phyloP scores from a whole-genome alignment of 1,139 yeast genomes.

The Diutina siamensis region DNA sequence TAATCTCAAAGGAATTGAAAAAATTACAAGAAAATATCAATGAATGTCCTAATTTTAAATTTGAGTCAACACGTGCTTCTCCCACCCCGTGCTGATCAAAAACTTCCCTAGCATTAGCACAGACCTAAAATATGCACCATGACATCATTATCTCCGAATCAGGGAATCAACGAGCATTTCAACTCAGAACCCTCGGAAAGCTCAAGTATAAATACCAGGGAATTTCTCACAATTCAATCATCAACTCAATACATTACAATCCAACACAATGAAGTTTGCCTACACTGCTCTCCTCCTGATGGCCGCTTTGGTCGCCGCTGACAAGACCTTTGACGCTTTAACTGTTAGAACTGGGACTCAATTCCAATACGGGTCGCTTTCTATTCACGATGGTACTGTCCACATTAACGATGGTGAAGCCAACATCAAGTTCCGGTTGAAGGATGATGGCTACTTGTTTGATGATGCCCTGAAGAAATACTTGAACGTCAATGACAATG shows the following conservation, averaged over 20 bases:
- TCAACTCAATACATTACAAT: background rate
- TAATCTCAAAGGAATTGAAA: too few relatives aligned
- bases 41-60: too few relatives aligned
- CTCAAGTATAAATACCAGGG: too few relatives aligned
- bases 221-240: background rate
- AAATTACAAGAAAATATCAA: too few relatives aligned
- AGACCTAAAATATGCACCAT: background rate
- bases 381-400: background rate
- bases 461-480: background rate
- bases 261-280: background rate
- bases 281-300: slow-evolving; percentile 11
- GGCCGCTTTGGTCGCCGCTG: slow-evolving; percentile 16
- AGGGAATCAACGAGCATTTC: too few relatives aligned
- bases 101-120: background rate
- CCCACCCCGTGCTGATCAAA: too few relatives aligned
- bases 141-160: too few relatives aligned
- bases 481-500: background rate
- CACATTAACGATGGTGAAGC: background rate
- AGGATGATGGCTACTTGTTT: slow-evolving; percentile 4
- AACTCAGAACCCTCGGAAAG: too few relatives aligned
- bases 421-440: background rate
- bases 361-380: background rate
- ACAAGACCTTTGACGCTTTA: slow-evolving; percentile 13
- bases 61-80: too few relatives aligned
- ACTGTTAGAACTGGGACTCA: slow-evolving; percentile 17